Evolutionary conservation across 345 rosid species (phyloP).

Genomic region (Populus nigra): DNA sequence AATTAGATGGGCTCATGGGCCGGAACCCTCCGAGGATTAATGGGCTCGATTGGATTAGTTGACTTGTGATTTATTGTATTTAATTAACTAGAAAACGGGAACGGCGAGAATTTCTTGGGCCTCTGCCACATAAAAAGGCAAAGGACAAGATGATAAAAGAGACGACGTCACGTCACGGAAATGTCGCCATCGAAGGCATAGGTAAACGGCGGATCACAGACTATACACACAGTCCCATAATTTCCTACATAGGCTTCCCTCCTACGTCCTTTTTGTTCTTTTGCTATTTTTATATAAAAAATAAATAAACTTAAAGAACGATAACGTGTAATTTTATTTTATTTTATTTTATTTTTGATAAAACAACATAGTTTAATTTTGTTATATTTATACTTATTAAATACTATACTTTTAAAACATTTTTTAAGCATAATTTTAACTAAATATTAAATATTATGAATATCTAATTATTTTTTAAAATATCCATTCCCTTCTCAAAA

Average conservation of each 20-base stretch:
- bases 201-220: conserved; percentile 24
- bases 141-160: neutral
- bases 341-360: no score
- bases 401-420: no score
- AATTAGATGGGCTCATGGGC: neutral
- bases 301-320: no score
- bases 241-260: neutral
- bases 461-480: no score
- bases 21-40: neutral
- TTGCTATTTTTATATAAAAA: neutral
- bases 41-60: neutral
- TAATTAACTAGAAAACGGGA: neutral
- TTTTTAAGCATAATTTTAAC: no score
- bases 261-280: neutral
- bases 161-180: neutral
- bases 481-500: no score
- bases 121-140: neutral
- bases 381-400: no score
- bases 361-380: no score
- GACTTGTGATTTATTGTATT: neutral
- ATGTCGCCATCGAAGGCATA: neutral
- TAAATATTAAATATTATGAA: no score
- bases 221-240: conserved; percentile 4
- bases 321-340: no score
- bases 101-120: no score